phyloP scores from a whole-genome alignment of 208 protist species.

The Sergeia podlipaevii region DNA sequence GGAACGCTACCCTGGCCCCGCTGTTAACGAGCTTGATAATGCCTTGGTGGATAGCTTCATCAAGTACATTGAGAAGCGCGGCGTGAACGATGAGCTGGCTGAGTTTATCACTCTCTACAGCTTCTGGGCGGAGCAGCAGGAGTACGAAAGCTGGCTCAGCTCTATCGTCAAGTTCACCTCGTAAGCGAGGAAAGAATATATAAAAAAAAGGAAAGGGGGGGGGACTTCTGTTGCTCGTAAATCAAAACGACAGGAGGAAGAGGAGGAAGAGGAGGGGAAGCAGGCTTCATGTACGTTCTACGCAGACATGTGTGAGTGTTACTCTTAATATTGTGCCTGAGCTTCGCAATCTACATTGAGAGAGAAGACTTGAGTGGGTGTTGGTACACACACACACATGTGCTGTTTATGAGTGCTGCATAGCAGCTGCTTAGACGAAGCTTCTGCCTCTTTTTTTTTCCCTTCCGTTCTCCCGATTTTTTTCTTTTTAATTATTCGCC shows the following conservation, averaged over 20 bases:
- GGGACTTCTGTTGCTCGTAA: neutral
- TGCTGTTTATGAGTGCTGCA: no score
- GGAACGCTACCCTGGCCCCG: constrained; percentile 72
- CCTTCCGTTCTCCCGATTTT: neutral
- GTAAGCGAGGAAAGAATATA: constrained; percentile 24
- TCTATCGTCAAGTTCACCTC: constrained; percentile 73
- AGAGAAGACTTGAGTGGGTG: no score
- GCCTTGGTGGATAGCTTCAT: constrained; percentile 70
- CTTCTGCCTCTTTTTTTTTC: constrained; percentile 2
- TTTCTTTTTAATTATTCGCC: constrained; percentile 3
- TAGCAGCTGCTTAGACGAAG: no score
- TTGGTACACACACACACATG: no score
- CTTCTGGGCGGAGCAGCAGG: constrained; percentile 89
- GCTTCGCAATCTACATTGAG: no score
- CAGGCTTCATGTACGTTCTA: neutral
- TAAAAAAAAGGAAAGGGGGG: constrained; percentile 9
- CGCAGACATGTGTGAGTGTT: no score
- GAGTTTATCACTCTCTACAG: constrained; percentile 77
- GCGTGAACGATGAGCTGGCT: constrained; percentile 76
- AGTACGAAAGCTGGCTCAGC: constrained; percentile 87
- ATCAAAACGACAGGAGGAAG: constrained; percentile 1
- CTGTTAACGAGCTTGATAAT: constrained; percentile 74
- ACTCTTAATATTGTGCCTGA: no score
- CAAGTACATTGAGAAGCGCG: constrained; percentile 75
- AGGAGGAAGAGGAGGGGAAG: constrained; percentile 7